Percentiles rank a stretch among this genome's conserved stretches.
Conservation (phyloP, 2,329 filamentous ascomycete species). For the Zymoseptoria tritici region DNA sequence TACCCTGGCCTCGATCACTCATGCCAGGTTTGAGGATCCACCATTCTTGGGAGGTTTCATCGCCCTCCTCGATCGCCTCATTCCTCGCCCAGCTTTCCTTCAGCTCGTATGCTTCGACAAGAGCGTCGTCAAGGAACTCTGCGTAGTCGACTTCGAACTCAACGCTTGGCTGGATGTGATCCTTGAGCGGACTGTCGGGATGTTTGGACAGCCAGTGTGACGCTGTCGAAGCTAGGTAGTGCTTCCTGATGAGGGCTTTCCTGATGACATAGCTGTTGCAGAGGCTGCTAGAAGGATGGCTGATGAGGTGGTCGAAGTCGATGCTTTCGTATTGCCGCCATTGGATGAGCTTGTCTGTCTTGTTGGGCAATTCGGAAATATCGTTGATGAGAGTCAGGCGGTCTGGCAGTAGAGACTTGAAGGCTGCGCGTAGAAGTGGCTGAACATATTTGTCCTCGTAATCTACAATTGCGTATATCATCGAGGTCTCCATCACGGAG, state of each 20-base stretch:
- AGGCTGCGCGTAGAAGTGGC: constrained; percentile 68
- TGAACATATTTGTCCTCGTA: constrained; percentile 89
- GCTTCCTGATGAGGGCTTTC: constrained; percentile 93
- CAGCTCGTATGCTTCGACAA: constrained; percentile 78
- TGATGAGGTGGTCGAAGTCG: constrained; percentile 69
- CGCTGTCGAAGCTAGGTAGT: constrained; percentile 80
- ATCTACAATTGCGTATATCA: constrained; percentile 64
- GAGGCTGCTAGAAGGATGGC: constrained; percentile 55
- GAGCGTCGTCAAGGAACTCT: constrained; percentile 88
- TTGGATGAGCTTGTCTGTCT: constrained; percentile 55
- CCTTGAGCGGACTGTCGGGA: constrained; percentile 59
- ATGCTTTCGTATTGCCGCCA: constrained; percentile 81
- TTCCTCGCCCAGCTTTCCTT: constrained; percentile 70
- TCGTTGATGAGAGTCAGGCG: constrained; percentile 37
- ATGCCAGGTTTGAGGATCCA: constrained; percentile 98
- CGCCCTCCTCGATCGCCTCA: constrained; percentile 35
- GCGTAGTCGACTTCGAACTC: constrained; percentile 94
- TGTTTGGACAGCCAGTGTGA: constrained; percentile 81
- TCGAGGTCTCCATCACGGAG: constrained; percentile 7
- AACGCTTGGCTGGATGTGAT: constrained; percentile 69
- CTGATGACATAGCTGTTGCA: constrained; percentile 91
- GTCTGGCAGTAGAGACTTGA: constrained; percentile 54
- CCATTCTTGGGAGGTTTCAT: constrained; percentile 54
- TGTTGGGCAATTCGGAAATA: constrained; percentile 46
- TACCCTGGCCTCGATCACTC: constrained; percentile 93